phyloP scores from a whole-genome alignment of 192 early-diverging fungal genomes.

The Backusella australiensis region DNA sequence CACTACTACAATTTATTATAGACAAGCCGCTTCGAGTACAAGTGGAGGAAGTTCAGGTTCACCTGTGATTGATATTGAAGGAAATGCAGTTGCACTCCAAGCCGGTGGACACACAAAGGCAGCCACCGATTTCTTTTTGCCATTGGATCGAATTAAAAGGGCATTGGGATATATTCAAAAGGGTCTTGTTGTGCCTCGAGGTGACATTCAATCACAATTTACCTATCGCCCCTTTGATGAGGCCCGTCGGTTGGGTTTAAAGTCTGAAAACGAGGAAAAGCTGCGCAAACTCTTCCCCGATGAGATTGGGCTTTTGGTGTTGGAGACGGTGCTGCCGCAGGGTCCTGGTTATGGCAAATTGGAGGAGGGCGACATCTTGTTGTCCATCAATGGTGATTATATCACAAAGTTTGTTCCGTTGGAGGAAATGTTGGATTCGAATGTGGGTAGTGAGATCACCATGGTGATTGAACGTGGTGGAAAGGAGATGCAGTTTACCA shows the following conservation, averaged over 20 bases:
- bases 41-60: slow-evolving; percentile 76
- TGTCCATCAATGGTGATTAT: slow-evolving; percentile 64
- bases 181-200: slow-evolving; percentile 51
- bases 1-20: slow-evolving; percentile 13
- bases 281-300: slow-evolving; percentile 56
- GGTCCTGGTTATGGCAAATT: slow-evolving; percentile 64
- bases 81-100: slow-evolving; percentile 79
- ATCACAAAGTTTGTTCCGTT: slow-evolving; percentile 85
- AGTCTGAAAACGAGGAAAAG: slow-evolving; percentile 57
- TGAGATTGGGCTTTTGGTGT: slow-evolving; percentile 81
- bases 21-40: slow-evolving; percentile 77
- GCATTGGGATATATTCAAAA: slow-evolving; percentile 53
- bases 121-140: slow-evolving; percentile 86
- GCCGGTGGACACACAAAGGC: slow-evolving; percentile 72
- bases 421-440: slow-evolving; percentile 68
- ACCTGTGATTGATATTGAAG: slow-evolving; percentile 80
- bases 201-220: slow-evolving; percentile 74
- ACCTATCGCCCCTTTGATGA: slow-evolving; percentile 77
- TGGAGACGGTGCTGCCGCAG: slow-evolving; percentile 70
- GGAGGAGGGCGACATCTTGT: slow-evolving; percentile 76
- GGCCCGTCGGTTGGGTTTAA: slow-evolving; percentile 66
- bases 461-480: slow-evolving; percentile 76
- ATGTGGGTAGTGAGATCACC: slow-evolving; percentile 56
- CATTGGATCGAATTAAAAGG: slow-evolving; percentile 68
- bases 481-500: slow-evolving; percentile 52